Percentiles rank a stretch among this genome's conserved stretches.
Evolutionary conservation across 345 rosid species (phyloP).

Genomic region (Brassica juncea): DNA sequence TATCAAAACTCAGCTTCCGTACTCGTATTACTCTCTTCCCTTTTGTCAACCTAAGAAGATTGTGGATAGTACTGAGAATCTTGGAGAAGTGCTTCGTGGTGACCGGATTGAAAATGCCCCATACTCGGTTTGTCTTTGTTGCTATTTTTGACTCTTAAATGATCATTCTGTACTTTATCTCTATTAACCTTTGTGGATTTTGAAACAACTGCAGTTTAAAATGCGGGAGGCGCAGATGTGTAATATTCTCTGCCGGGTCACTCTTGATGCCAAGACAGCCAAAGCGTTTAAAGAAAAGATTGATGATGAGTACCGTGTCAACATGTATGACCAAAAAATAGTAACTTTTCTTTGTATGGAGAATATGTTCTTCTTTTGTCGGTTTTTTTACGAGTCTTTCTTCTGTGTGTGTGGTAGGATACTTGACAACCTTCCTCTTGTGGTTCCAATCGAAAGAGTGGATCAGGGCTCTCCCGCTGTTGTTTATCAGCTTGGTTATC

Average conservation of each 20-base stretch:
- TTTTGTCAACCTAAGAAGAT: conserved; percentile 71
- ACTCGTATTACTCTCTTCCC: conserved; percentile 80
- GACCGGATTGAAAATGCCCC: conserved; percentile 96
- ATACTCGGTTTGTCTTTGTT: conserved; percentile 55
- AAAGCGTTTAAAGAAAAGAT: conserved; percentile 91
- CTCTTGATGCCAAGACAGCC: conserved; percentile 62
- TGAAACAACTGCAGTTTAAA: conserved; percentile 64
- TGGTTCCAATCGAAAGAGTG: conserved; percentile 71
- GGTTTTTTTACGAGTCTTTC: conserved; percentile 15
- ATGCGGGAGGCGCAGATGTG: conserved; percentile 96
- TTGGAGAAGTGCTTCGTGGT: conserved; percentile 99
- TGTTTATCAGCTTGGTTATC: conserved; percentile 90
- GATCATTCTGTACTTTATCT: background rate
- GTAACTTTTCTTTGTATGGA: background rate
- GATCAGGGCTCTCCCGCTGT: conserved; percentile 72
- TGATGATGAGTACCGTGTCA: conserved; percentile 87
- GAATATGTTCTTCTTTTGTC: background rate
- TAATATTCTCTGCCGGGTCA: conserved; percentile 56
- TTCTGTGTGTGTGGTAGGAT: conserved; percentile 58
- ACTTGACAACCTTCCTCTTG: conserved; percentile 98
- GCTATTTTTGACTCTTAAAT: background rate
- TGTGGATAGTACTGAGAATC: conserved; percentile 94
- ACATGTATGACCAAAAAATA: conserved; percentile 61
- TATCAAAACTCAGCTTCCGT: conserved; percentile 93
- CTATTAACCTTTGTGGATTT: conserved; percentile 11